These are phyloP conservation scores for Lactarius evosmus DNA, from an alignment of 768 basidiomycete genomes.

Conservation along the genomic window DNA sequence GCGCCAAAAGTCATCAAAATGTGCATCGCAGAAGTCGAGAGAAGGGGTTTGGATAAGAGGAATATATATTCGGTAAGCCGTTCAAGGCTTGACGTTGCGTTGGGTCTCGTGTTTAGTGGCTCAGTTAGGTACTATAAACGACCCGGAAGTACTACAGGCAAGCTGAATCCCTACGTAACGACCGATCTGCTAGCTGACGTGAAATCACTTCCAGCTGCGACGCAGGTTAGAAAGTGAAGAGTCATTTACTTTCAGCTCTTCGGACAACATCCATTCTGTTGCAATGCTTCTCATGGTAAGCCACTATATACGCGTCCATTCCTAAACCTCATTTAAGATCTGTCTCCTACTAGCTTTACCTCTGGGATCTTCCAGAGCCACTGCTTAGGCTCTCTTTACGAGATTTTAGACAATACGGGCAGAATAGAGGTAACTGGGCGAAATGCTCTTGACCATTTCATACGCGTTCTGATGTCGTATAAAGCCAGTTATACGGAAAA, in stretches of 20 bases:
- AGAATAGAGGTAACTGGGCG: conserved; percentile 57
- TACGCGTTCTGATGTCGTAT: neutral
- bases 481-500: conserved; percentile 68
- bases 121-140: conserved; percentile 68
- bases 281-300: conserved; percentile 80
- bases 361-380: conserved; percentile 87
- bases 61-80: conserved; percentile 71
- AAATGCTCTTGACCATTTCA: neutral
- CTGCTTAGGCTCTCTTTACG: conserved; percentile 79
- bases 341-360: conserved; percentile 53
- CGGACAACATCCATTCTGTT: conserved; percentile 79
- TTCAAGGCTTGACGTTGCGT: conserved; percentile 2
- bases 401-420: conserved; percentile 78
- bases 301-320: conserved; percentile 10
- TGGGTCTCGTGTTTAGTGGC: conserved; percentile 15
- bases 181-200: conserved; percentile 5
- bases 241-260: conserved; percentile 65
- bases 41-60: conserved; percentile 70
- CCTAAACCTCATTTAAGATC: neutral
- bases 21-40: conserved; percentile 80
- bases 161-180: conserved; percentile 24
- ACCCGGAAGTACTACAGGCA: conserved; percentile 79
- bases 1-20: conserved; percentile 77
- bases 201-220: conserved; percentile 52
- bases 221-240: conserved; percentile 85